Base-by-base conservation (phyloP, 257 asterid genomes). In the Avicennia marina region DNA sequence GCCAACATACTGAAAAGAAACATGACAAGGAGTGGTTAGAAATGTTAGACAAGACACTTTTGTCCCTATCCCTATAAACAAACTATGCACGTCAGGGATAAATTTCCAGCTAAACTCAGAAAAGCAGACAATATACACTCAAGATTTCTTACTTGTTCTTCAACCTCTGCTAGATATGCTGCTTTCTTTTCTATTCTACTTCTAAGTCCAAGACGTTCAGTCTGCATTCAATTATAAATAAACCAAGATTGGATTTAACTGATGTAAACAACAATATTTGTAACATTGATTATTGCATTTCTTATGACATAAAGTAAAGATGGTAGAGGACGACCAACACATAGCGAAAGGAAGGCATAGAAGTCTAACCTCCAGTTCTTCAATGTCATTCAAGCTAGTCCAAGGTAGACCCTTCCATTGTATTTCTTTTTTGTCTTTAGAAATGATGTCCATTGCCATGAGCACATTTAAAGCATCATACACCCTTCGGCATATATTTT, bases 381-480 rank as follows among this genome's bases (percentile, higher is more conserved):
- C 96, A 61, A 88, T 77, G 78, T 91, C 98, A 73, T 75, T 86
- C 69, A 80, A 61, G 69, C 87, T 89, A 75, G 95, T 83, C 34
- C 87, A 82, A 1, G 98, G 98, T 31, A 91, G 81, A 61, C 98
- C 98, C 75, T 77, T 91, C 98, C 98, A 91, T 69, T 91, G 98
- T 81, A 91, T 91, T 63, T 91, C 96, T 70, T 88, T 91, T 74
- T 91, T 91, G 68, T 91, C 97, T 77, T 89, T 93, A 26, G 98
- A 88, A 64, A 93, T 89, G 40, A 93, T 89, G 74, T 89, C 98
- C 98, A 93, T 93, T 10, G 98, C 98, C 98, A 93, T 93, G 58
- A 93, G 83, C 68, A 93, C 98, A 59, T 93, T 93, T 58, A 93
- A 65, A 63, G 97, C 98, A 72, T 93, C 98, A 62, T 89, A 93